A percentile compares a stretch with the other conserved stretches of the same genome.
Evolutionary conservation across 2,329 filamentous ascomycete genomes (phyloP).

Genomic region (Fusarium nurragi): DNA sequence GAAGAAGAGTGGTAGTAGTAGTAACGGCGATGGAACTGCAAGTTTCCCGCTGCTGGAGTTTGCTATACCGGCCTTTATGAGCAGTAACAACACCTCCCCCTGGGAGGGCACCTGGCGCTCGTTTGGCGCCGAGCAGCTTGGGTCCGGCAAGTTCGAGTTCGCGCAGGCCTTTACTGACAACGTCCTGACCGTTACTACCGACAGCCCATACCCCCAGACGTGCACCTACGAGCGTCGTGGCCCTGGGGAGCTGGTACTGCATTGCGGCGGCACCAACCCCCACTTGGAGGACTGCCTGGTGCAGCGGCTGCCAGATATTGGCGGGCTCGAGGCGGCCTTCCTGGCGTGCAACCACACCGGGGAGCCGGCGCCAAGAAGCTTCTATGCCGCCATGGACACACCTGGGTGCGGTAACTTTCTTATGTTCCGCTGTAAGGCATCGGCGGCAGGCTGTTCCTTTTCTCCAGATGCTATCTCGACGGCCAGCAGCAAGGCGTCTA

Average conservation of each 20-base stretch:
- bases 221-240: not conserved
- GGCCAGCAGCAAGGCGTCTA: not conserved
- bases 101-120: constrained; percentile 12
- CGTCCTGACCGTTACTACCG: not conserved
- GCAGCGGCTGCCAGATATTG: not conserved
- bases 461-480: not conserved
- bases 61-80: not conserved
- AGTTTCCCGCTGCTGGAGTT: not conserved
- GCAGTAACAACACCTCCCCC: not conserved
- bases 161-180: not conserved
- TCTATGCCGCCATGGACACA: constrained; percentile 5
- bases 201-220: not conserved
- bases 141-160: constrained; percentile 5
- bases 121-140: not conserved
- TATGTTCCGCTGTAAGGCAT: not conserved
- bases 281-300: not conserved
- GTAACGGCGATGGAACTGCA: too few relatives aligned
- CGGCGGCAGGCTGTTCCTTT: not conserved
- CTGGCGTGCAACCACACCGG: constrained; percentile 2
- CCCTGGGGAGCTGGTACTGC: not conserved
- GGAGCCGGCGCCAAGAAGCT: not conserved
- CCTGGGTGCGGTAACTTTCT: constrained; percentile 1
- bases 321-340: not conserved
- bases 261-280: not conserved
- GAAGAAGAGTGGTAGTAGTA: not conserved